These are phyloP conservation scores for Cutaneotrichosporon curvatum DNA, from an alignment of 1,284 basidiomycete species.

Conservation along the genomic window DNA sequence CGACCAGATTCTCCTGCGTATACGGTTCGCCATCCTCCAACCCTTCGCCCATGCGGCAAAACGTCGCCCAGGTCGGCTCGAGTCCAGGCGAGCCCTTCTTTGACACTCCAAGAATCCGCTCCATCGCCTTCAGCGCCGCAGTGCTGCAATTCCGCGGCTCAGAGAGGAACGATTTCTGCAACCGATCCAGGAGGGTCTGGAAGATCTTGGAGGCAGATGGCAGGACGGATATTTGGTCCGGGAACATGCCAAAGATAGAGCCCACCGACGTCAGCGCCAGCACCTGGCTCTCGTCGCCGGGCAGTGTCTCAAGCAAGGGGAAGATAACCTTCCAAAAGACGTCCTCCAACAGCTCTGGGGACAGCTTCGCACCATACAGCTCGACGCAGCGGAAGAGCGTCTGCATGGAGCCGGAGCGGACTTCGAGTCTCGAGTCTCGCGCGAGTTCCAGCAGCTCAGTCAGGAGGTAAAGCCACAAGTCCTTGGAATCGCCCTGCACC, in stretches of 20 bases:
- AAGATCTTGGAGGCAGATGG: slow-evolving; percentile 63
- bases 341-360: slow-evolving; percentile 72
- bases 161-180: slow-evolving; percentile 61
- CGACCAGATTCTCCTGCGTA: slow-evolving; percentile 80
- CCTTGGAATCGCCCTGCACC: slow-evolving; percentile 71
- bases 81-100: slow-evolving; percentile 14
- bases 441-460: slow-evolving; percentile 75
- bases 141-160: slow-evolving; percentile 66
- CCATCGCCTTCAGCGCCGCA: slow-evolving; percentile 70
- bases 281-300: slow-evolving; percentile 76
- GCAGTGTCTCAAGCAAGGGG: slow-evolving; percentile 69
- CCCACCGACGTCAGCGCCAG: slow-evolving; percentile 79
- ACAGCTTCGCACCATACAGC: slow-evolving; percentile 78
- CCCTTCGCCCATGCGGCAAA: slow-evolving; percentile 59
- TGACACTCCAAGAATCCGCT: slow-evolving; percentile 62
- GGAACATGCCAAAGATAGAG: slow-evolving; percentile 71
- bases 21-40: slow-evolving; percentile 52
- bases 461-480: slow-evolving; percentile 85
- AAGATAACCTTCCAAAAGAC: slow-evolving; percentile 84
- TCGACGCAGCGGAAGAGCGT: slow-evolving; percentile 90
- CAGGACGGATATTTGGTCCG: slow-evolving; percentile 62
- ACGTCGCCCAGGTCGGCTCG: slow-evolving; percentile 63
- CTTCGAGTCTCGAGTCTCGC: slow-evolving; percentile 73
- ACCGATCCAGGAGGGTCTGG: slow-evolving; percentile 62
- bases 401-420: slow-evolving; percentile 86